phyloP scores from a whole-genome alignment of 1,284 basidiomycete species.

The Lignosus rhinocerotis region DNA sequence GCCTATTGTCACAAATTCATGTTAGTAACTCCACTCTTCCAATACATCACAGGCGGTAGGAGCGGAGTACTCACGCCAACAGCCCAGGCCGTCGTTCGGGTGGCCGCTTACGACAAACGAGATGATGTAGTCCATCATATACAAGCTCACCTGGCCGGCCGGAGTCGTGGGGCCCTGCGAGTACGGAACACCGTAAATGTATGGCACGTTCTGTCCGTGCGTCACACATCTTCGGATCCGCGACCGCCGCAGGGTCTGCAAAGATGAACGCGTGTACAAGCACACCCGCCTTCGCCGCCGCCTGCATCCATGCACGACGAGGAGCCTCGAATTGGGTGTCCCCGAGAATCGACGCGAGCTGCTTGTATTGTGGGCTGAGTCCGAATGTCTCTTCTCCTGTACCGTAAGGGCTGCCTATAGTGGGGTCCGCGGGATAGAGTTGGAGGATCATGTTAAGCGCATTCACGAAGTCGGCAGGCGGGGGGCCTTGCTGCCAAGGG shows the following conservation, averaged over 20 bases:
- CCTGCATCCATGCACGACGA: conserved; percentile 42
- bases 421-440: conserved; percentile 51
- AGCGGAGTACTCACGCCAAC: conserved; percentile 32
- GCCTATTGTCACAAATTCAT: conserved; percentile 2
- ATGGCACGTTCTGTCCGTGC: conserved; percentile 43
- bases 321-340: conserved; percentile 45
- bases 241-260: conserved; percentile 40
- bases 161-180: conserved; percentile 26
- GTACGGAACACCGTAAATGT: conserved; percentile 37
- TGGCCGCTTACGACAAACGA: conserved; percentile 49
- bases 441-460: conserved; percentile 31
- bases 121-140: conserved; percentile 54
- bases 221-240: conserved; percentile 33
- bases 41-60: neutral
- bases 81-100: conserved; percentile 49
- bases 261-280: conserved; percentile 50
- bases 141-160: conserved; percentile 33
- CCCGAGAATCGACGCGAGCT: conserved; percentile 42
- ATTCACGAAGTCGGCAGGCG: conserved; percentile 29
- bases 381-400: conserved; percentile 55
- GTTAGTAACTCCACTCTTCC: neutral
- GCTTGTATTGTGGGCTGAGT: conserved; percentile 43
- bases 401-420: conserved; percentile 49
- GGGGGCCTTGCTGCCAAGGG: conserved; percentile 33
- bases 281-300: conserved; percentile 39